A percentile compares a stretch with the other conserved stretches of the same genome.
Conservation (phyloP, 352 stramenopile genomes). For the Pythium insidiosum region DNA sequence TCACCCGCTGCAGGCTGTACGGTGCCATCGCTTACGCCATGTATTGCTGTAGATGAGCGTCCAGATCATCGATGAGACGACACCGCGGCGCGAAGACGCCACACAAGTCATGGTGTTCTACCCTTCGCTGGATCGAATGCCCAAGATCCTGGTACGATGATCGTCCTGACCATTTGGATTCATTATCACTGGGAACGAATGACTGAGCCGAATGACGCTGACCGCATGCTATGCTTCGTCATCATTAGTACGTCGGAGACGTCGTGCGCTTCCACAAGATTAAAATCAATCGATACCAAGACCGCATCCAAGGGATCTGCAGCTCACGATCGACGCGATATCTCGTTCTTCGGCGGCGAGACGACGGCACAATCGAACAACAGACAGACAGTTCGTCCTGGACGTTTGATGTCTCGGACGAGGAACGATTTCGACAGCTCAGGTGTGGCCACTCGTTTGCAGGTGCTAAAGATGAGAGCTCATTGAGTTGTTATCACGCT, state of each 20-base stretch:
- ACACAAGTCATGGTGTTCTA: conserved; percentile 67
- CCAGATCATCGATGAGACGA: conserved; percentile 56
- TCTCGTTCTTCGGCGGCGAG: conserved; percentile 38
- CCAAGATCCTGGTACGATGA: conserved; percentile 38
- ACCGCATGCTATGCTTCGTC: neutral
- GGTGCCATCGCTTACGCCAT: too few species aligned
- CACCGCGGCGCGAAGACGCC: conserved; percentile 34
- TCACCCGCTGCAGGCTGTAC: too few species aligned
- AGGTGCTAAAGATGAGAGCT: too few species aligned
- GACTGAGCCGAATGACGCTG: neutral
- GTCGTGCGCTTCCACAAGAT: conserved; percentile 76
- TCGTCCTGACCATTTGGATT: neutral
- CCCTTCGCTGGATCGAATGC: conserved; percentile 44
- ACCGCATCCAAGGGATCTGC: conserved; percentile 45
- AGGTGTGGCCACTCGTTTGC: conserved; percentile 7
- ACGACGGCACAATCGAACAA: conserved; percentile 24
- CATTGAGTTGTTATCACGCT: too few species aligned
- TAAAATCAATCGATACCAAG: conserved; percentile 52
- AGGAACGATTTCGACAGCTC: conserved; percentile 22
- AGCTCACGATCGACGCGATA: conserved; percentile 40
- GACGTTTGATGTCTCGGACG: conserved; percentile 55
- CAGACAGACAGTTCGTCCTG: conserved; percentile 39
- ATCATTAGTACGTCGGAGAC: conserved; percentile 50
- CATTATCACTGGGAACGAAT: too few species aligned
- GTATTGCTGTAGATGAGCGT: conserved; percentile 54